These are phyloP conservation scores for Theobroma grandiflorum DNA, from an alignment of 441 rosid species.

Conservation along the genomic window DNA sequence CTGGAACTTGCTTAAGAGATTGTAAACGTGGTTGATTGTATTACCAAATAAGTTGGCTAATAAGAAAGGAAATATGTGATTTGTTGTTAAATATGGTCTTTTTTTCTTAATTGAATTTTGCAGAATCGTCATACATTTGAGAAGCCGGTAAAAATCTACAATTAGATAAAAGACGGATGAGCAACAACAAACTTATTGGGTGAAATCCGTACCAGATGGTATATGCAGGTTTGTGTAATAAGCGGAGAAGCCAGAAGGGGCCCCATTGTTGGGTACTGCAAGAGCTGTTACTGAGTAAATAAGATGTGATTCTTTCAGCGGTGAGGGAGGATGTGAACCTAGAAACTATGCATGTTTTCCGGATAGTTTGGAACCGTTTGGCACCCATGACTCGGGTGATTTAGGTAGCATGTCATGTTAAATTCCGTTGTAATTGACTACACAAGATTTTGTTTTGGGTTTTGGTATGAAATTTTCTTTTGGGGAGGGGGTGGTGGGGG, in stretches of 20 bases:
- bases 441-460: constrained; percentile 42
- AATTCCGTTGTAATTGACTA: constrained; percentile 42
- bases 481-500: constrained; percentile 30
- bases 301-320: constrained; percentile 39
- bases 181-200: constrained; percentile 12
- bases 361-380: constrained; percentile 28
- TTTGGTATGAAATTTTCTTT: neutral
- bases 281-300: constrained; percentile 27
- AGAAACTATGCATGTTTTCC: constrained; percentile 24
- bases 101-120: constrained; percentile 30
- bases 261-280: constrained; percentile 19
- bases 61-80: neutral
- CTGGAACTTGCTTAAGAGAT: too few relatives aligned
- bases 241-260: constrained; percentile 21
- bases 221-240: constrained; percentile 24
- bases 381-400: constrained; percentile 35
- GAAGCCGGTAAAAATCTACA: constrained; percentile 75
- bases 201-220: neutral
- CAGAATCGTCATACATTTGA: constrained; percentile 72
- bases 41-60: neutral
- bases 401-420: constrained; percentile 27
- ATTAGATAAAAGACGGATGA: constrained; percentile 39
- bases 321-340: constrained; percentile 24
- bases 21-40: too few relatives aligned
- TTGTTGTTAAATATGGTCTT: neutral